Evolutionary conservation across 2,329 filamentous ascomycete species (phyloP).

Genomic region (Aspergillus glaucus): DNA sequence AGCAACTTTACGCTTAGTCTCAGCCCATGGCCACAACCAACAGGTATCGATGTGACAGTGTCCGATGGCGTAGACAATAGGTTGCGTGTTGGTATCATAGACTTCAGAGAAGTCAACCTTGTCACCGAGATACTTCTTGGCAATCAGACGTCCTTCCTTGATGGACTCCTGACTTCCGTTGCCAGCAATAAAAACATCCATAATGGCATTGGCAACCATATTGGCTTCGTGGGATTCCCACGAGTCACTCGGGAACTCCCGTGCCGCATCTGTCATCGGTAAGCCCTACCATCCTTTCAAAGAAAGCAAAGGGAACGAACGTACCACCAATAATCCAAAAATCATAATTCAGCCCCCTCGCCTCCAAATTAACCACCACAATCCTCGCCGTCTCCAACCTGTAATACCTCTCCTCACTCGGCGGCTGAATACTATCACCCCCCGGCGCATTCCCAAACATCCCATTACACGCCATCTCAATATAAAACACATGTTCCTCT

Average conservation of each 20-base stretch:
- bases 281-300: not conserved
- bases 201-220: constrained; percentile 77
- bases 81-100: constrained; percentile 67
- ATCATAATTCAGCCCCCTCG: constrained; percentile 77
- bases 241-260: constrained; percentile 81
- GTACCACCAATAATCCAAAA: constrained; percentile 78
- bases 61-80: constrained; percentile 81
- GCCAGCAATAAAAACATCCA: constrained; percentile 80
- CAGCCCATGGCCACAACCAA: constrained; percentile 97
- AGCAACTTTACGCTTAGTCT: constrained; percentile 94
- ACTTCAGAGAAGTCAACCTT: constrained; percentile 77
- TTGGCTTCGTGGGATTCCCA: constrained; percentile 85
- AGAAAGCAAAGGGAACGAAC: constrained; percentile 5
- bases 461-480: constrained; percentile 97
- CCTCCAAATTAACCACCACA: constrained; percentile 79
- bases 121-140: constrained; percentile 72
- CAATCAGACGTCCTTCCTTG: constrained; percentile 72
- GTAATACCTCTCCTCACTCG: constrained; percentile 76
- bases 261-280: constrained; percentile 63
- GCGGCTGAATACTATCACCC: constrained; percentile 82
- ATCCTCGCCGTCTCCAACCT: constrained; percentile 72
- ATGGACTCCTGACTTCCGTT: constrained; percentile 68
- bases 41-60: constrained; percentile 98
- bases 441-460: constrained; percentile 94
- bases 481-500: constrained; percentile 81